Conservation (phyloP, 352 stramenopile species). For the Phytophthora nicotianae region DNA sequence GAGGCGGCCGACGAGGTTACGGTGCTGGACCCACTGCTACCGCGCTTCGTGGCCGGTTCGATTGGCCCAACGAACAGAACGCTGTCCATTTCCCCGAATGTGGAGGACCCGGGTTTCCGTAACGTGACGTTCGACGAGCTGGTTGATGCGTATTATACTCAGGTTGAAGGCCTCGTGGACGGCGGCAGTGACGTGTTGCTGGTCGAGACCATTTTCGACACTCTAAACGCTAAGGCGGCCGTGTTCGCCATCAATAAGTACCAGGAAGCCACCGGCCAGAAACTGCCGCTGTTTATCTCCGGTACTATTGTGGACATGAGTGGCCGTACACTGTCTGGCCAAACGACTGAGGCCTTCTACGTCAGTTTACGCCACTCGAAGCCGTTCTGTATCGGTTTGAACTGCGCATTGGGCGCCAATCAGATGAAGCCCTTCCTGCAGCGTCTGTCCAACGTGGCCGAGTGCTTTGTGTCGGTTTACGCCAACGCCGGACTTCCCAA, state of each 20-base stretch:
- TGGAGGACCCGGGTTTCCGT: slow-evolving; percentile 92
- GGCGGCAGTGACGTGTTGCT: slow-evolving; percentile 96
- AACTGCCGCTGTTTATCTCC: slow-evolving; percentile 96
- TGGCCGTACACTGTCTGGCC: slow-evolving; percentile 95
- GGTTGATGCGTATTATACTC: slow-evolving; percentile 95
- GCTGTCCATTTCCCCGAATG: slow-evolving; percentile 95
- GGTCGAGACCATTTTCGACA: slow-evolving; percentile 98
- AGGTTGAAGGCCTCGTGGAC: slow-evolving; percentile 94
- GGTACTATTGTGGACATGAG: slow-evolving; percentile 97
- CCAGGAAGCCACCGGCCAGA: slow-evolving; percentile 88
- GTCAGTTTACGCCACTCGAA: slow-evolving; percentile 95
- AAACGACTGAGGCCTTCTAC: slow-evolving; percentile 98
- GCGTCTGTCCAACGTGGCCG: slow-evolving; percentile 88
- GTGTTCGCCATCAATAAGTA: slow-evolving; percentile 95
- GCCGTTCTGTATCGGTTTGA: slow-evolving; percentile 97
- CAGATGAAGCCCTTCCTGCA: slow-evolving; percentile 97
- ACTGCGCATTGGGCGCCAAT: slow-evolving; percentile 95
- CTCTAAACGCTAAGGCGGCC: slow-evolving; percentile 96
- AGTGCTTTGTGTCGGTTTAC: slow-evolving; percentile 98
- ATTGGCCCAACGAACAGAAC: slow-evolving; percentile 97
- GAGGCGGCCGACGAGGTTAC: slow-evolving; percentile 95
- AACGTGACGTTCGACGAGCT: slow-evolving; percentile 98
- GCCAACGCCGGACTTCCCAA: slow-evolving; percentile 97
- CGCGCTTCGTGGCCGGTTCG: slow-evolving; percentile 95
- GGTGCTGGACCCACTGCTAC: slow-evolving; percentile 89